Conservation (phyloP, 2,329 filamentous ascomycete species). For the Monilinia vaccinii-corymbosi region DNA sequence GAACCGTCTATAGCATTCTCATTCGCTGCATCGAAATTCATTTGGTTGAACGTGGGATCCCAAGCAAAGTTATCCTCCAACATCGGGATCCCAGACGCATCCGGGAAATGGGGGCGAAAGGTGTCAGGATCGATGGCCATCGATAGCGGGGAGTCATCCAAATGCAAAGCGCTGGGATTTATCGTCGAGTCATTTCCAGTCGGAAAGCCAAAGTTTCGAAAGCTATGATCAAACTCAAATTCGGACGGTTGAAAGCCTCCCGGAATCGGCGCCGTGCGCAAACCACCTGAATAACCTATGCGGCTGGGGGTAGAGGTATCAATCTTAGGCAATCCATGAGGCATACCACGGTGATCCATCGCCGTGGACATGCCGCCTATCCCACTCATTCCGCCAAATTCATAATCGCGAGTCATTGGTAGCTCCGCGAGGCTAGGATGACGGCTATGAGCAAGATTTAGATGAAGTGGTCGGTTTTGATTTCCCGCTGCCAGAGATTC, state of each 20-base stretch:
- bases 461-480: neutral
- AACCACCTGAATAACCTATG: constrained; percentile 55
- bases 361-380: constrained; percentile 54
- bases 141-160: constrained; percentile 66
- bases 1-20: constrained; percentile 85
- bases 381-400: constrained; percentile 41
- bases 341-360: constrained; percentile 56
- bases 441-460: constrained; percentile 37
- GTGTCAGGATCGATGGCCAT: constrained; percentile 56
- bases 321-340: constrained; percentile 68
- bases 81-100: constrained; percentile 47
- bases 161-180: constrained; percentile 70
- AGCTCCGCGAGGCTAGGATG: constrained; percentile 68
- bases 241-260: constrained; percentile 59
- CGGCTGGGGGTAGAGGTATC: constrained; percentile 64
- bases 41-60: constrained; percentile 63
- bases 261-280: constrained; percentile 69
- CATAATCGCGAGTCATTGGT: constrained; percentile 50
- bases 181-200: constrained; percentile 48
- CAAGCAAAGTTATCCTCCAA: constrained; percentile 77
- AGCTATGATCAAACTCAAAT: constrained; percentile 60
- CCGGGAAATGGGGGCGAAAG: constrained; percentile 47
- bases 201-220: neutral
- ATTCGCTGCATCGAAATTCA: constrained; percentile 59
- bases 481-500: constrained; percentile 35